Conservation (phyloP, 78 protist species). For the Acrasis kona region DNA sequence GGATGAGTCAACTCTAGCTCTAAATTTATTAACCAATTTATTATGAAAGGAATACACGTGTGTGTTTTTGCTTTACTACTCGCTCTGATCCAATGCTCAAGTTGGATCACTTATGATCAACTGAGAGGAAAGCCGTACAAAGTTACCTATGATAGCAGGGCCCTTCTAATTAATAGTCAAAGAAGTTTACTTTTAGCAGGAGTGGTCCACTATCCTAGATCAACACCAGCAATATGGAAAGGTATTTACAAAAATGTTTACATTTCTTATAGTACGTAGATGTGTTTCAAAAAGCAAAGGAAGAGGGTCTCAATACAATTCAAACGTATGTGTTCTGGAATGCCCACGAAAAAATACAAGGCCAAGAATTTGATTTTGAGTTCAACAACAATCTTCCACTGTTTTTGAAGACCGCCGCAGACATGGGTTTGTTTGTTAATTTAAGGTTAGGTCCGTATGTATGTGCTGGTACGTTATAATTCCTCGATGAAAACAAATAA, state of each 20-base stretch:
- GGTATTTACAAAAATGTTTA: no score
- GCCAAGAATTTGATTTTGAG: not conserved
- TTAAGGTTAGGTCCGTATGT: conserved; percentile 54
- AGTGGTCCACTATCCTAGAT: conserved; percentile 10
- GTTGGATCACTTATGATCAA: no score
- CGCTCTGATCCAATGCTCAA: no score
- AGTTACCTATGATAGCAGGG: conserved; percentile 1
- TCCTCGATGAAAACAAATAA: no score
- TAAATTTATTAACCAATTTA: no score
- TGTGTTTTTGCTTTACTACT: no score
- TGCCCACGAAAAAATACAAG: conserved; percentile 18
- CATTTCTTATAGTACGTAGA: no score
- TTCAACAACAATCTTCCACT: not conserved
- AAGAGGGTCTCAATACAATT: conserved; percentile 31
- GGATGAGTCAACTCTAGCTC: no score
- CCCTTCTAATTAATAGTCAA: not conserved
- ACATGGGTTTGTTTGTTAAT: conserved; percentile 14
- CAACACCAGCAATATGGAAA: conserved; percentile 18
- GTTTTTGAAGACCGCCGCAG: not conserved
- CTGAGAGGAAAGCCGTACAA: no score
- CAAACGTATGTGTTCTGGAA: conserved; percentile 54
- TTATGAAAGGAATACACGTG: no score
- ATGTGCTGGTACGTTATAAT: no score
- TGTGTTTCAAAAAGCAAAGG: conserved; percentile 19
- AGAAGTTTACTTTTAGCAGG: conserved; percentile 7